A percentile compares a stretch with the other conserved stretches of the same genome.
Conservation (phyloP, 2,329 filamentous ascomycete species). For the Colletotrichum graminicola region DNA sequence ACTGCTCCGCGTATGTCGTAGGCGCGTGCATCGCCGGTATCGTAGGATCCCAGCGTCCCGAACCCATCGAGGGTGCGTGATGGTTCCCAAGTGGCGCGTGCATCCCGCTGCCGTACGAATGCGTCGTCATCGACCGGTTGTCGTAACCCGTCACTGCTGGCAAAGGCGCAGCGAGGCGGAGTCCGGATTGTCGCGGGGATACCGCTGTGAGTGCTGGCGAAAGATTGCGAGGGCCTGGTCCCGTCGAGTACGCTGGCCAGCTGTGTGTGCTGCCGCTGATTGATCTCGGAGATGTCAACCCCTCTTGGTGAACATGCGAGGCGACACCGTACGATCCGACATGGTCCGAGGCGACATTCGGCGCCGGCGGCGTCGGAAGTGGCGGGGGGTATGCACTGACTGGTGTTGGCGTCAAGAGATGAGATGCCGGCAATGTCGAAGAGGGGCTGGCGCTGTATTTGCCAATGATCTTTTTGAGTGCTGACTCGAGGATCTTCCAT, state of each 20-base stretch:
- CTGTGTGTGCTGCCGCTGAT: conserved; percentile 60
- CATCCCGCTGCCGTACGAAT: conserved; percentile 56
- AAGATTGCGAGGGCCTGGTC: conserved; percentile 56
- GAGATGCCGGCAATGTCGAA: conserved; percentile 53
- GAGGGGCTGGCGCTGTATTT: conserved; percentile 80
- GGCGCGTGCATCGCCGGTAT: conserved; percentile 46
- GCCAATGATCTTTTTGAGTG: conserved; percentile 97
- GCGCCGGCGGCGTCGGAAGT: conserved; percentile 61
- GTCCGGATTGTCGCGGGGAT: conserved; percentile 48
- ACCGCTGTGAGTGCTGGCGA: conserved; percentile 56
- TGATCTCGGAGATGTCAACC: conserved; percentile 65
- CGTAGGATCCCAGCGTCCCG: conserved; percentile 55
- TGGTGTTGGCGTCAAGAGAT: conserved; percentile 57
- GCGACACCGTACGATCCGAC: conserved; percentile 56
- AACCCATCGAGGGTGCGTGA: conserved; percentile 30
- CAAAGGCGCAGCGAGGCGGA: conserved; percentile 46
- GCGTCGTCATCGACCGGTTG: conserved; percentile 47
- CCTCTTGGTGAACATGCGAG: conserved; percentile 58
- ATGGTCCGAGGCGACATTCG: conserved; percentile 52
- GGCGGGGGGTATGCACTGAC: conserved; percentile 55
- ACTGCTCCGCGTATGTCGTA: conserved; percentile 54
- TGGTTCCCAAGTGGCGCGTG: conserved; percentile 53
- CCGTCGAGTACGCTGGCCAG: conserved; percentile 62
- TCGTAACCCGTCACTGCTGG: conserved; percentile 58
- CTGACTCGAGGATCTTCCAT: conserved; percentile 89